Base-by-base conservation (phyloP, 352 stramenopile genomes). In the Lagenidium giganteum region DNA sequence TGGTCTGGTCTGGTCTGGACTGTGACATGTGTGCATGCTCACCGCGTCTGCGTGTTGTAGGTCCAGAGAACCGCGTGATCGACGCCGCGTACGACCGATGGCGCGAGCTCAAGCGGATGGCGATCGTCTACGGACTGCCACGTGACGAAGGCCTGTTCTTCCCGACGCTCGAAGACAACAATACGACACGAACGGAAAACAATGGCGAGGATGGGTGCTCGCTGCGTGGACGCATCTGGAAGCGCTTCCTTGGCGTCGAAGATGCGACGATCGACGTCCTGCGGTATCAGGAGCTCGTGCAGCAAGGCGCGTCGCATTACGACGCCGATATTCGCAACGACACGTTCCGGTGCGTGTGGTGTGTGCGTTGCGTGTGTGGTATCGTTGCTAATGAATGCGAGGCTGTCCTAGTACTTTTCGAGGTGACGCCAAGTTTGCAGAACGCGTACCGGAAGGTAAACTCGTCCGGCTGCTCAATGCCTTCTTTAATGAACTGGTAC, bases 291-390 rank as follows among this genome's bases (percentile, higher is more conserved):
- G 47, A 73, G 13, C 61, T 96, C 9, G 76, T 93, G 18, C 64
- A 53, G 5, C 61, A 75, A 18, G 88, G 88, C 9, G 79, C 88
- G 7, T 94, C 81, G 3, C 59, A 73, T 17, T 89, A 81, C 33
- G 86, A 96, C 42, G 70, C 50, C 16, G 85, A 96, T 31, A 97
- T 97, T 43, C 71, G 83, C 16, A 95, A 97, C 50, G 88, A 97
- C 52, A 96, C 87, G 13, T 96, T 96, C 45, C 75, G 53, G 51
- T 58, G 16, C 32, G 48, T 27, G 4, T 23, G 2, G 28, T 1
- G 14, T 28, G 22, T n/a, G n/a, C n/a, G n/a, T n/a, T n/a, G n/a
- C n/a, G n/a, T n/a, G n/a, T n/a, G n/a, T n/a, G n/a, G n/a, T 25
- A 2, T 44, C 17, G 16, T 4, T 5, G 17, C 13, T 26, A 18